Conservation (phyloP, 2,329 filamentous ascomycete genomes). For the Pyrenophora teres region DNA sequence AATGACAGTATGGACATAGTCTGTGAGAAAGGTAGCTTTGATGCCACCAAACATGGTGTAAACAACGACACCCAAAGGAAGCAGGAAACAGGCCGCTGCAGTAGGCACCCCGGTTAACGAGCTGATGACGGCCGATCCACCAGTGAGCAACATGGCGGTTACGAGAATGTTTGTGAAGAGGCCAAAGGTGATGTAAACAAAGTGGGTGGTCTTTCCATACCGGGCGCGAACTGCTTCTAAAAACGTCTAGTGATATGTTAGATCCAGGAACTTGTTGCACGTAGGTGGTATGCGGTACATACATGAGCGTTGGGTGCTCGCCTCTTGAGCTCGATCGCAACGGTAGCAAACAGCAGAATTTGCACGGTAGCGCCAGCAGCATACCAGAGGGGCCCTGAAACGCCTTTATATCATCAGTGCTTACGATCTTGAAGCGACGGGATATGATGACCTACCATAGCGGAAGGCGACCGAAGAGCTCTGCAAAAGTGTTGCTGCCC, state of each 20-base stretch:
- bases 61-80: slow-evolving; percentile 78
- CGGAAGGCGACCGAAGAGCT: slow-evolving; percentile 40
- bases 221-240: slow-evolving; percentile 84
- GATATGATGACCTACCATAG: slow-evolving; percentile 27
- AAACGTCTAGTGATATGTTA: slow-evolving; percentile 65
- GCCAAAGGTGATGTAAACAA: slow-evolving; percentile 80
- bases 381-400: slow-evolving; percentile 43
- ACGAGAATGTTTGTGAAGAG: slow-evolving; percentile 83
- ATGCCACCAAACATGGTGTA: slow-evolving; percentile 79
- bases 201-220: slow-evolving; percentile 74
- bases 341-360: slow-evolving; percentile 37
- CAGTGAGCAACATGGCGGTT: slow-evolving; percentile 87
- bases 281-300: neutral
- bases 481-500: slow-evolving; percentile 39
- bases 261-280: neutral
- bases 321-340: slow-evolving; percentile 42
- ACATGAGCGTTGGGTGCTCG: slow-evolving; percentile 41
- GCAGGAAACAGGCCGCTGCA: slow-evolving; percentile 79
- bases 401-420: slow-evolving; percentile 17
- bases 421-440: accelerated
- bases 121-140: slow-evolving; percentile 70
- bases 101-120: slow-evolving; percentile 67
- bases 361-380: slow-evolving; percentile 41
- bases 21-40: slow-evolving; percentile 72
- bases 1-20: slow-evolving; percentile 85